phyloP scores from a whole-genome alignment of 371 early-diverging fungal genomes.

The Mortierella sp. region DNA sequence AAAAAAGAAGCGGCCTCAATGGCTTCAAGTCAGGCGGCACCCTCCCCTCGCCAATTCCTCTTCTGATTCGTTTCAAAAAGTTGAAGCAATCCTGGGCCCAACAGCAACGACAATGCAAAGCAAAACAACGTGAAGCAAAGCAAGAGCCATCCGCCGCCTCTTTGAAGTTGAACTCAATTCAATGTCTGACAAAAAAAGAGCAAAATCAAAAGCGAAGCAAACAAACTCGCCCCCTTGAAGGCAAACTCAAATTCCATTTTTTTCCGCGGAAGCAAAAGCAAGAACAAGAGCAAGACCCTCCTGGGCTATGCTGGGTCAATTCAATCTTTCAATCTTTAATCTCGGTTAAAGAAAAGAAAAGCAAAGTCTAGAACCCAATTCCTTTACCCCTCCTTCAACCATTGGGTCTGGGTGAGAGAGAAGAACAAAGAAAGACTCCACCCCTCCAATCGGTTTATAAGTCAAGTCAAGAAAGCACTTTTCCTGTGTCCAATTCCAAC shows the following conservation, averaged over 20 bases:
- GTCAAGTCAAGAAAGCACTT: too few relatives aligned
- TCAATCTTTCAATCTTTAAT: background rate
- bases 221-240: too few relatives aligned
- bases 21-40: background rate
- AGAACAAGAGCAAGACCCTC: background rate
- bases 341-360: background rate
- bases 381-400: too few relatives aligned
- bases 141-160: background rate
- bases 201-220: too few relatives aligned
- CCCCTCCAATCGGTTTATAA: too few relatives aligned
- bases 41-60: background rate
- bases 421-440: too few relatives aligned
- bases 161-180: background rate
- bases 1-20: background rate
- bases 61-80: too few relatives aligned
- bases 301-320: background rate
- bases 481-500: too few relatives aligned
- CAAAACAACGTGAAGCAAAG: background rate
- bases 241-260: background rate
- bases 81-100: too few relatives aligned
- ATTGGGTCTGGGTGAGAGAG: too few relatives aligned
- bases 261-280: background rate
- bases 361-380: background rate
- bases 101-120: too few relatives aligned
- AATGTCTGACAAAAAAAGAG: too few relatives aligned